Evolutionary conservation across 805 yeast genomes (phyloP), one percentile per base, ranked within the genome.

Genomic region (Pichia pseudocactophila): DNA sequence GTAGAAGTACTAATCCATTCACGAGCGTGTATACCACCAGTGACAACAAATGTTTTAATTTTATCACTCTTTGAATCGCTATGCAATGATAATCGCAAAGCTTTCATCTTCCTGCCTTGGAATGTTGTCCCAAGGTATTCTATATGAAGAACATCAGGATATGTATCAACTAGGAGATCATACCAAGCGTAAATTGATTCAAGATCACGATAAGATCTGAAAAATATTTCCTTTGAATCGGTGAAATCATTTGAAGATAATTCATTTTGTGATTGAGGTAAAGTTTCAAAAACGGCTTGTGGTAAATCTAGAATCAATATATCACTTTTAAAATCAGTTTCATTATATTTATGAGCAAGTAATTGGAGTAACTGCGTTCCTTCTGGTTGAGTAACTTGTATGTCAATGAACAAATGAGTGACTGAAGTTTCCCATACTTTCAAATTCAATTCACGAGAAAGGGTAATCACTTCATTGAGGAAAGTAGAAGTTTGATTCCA

Each of bases 11-110:
- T 74, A 22, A 86, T 71, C 96, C 96, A 88, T 59, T 88, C 97
- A 40, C 97, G 69, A 0, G 95, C 92, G 62, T 88, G 96, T 2
- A 82, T 71, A 2, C 95, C 96, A 31, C 89, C 89, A 1, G 90
- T 78, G 7, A 88, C 70, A 3, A 86, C 80, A 40, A 87, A 71
- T 1, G 90, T 82, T 58, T 71, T 73, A 36, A 73, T 66, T 9
- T 69, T 64, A 16, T 48, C 48, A 13, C 20, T 13, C 7, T 49
- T 22, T 61, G 50, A 62, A 47, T 45, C 51, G 37, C 65, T 66
- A 37, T 69, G 69, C 2, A 79, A 69, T 2, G 80, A 68, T 22
- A 87, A 57, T 51, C 82, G 82, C 18, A 86, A 63, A 0, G 83
- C 85, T 40, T 74, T 77, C 55, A 80, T 70, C 22, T 76, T 77